These are phyloP conservation scores for Alternaria burnsii DNA, from an alignment of 2,329 filamentous ascomycete genomes.

Conservation along the genomic window DNA sequence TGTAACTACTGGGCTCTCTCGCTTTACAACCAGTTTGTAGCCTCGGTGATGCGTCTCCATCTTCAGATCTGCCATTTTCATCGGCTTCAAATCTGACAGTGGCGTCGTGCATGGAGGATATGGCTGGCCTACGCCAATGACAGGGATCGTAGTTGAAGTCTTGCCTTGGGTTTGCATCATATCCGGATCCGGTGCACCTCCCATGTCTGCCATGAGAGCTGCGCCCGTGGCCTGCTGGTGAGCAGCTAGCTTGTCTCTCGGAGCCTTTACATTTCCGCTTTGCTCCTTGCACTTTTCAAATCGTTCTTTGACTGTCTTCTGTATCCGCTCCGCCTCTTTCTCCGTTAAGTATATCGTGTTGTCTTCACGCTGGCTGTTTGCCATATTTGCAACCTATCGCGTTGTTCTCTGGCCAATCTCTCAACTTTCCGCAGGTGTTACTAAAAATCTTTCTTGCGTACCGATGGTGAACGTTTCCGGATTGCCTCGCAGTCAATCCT, in stretches of 20 bases:
- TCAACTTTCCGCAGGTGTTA: not conserved
- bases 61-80: constrained; percentile 46
- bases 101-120: constrained; percentile 34
- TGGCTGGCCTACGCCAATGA: constrained; percentile 31
- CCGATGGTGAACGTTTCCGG: not conserved
- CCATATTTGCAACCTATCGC: constrained; percentile 5
- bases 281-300: constrained; percentile 28
- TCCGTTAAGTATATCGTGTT: constrained; percentile 41
- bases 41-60: constrained; percentile 55
- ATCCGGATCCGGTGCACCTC: constrained; percentile 34
- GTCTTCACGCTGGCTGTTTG: constrained; percentile 18
- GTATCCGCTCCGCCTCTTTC: constrained; percentile 38
- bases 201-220: constrained; percentile 45
- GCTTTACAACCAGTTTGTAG: constrained; percentile 46
- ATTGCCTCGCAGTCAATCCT: not conserved
- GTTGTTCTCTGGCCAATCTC: not conserved
- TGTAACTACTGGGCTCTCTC: constrained; percentile 39
- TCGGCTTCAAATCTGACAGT: constrained; percentile 28
- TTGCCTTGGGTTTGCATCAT: constrained; percentile 25
- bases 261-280: constrained; percentile 23
- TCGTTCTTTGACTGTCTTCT: constrained; percentile 30
- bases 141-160: constrained; percentile 32
- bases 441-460: not conserved
- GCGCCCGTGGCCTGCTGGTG: constrained; percentile 40
- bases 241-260: constrained; percentile 33